Evolutionary conservation across 2,329 filamentous ascomycete species (phyloP).

Genomic region (Cladosporium colombiae): DNA sequence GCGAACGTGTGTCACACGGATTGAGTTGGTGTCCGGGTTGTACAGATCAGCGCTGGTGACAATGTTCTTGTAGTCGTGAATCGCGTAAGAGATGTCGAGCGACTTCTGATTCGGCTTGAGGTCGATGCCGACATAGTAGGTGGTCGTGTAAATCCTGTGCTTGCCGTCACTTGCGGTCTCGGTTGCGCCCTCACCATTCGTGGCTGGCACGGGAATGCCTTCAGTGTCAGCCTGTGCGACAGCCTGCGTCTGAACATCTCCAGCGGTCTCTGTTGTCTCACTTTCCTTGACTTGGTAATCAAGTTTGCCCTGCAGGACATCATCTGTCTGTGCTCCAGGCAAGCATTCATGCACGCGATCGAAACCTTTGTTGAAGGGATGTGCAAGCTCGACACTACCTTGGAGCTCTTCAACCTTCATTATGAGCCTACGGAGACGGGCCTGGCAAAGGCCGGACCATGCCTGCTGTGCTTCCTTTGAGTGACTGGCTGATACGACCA

Average conservation of each 20-base stretch:
- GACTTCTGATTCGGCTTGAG: conserved; percentile 70
- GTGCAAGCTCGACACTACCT: conserved; percentile 73
- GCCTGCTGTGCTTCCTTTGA: conserved; percentile 80
- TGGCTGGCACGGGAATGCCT: conserved; percentile 40
- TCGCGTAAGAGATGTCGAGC: conserved; percentile 77
- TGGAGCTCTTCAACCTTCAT: conserved; percentile 77
- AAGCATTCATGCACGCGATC: conserved; percentile 75
- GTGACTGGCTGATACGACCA: conserved; percentile 78
- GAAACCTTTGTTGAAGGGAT: conserved; percentile 91
- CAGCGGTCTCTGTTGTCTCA: conserved; percentile 53
- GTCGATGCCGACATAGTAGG: conserved; percentile 90
- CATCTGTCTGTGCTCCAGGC: conserved; percentile 61
- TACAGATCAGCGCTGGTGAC: conserved; percentile 77
- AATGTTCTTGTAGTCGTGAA: conserved; percentile 81
- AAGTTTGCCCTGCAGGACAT: conserved; percentile 62
- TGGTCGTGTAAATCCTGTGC: conserved; percentile 76
- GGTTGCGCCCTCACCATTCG: conserved; percentile 36
- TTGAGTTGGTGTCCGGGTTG: conserved; percentile 70
- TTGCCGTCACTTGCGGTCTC: conserved; percentile 44
- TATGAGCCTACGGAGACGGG: conserved; percentile 85
- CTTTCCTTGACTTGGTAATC: conserved; percentile 61
- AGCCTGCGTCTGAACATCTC: conserved; percentile 52
- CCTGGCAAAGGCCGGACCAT: conserved; percentile 92
- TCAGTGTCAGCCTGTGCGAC: conserved; percentile 46
- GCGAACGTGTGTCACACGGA: conserved; percentile 80